Conservation (phyloP, 2,329 filamentous ascomycete species). For the Cladophialophora yegresii region DNA sequence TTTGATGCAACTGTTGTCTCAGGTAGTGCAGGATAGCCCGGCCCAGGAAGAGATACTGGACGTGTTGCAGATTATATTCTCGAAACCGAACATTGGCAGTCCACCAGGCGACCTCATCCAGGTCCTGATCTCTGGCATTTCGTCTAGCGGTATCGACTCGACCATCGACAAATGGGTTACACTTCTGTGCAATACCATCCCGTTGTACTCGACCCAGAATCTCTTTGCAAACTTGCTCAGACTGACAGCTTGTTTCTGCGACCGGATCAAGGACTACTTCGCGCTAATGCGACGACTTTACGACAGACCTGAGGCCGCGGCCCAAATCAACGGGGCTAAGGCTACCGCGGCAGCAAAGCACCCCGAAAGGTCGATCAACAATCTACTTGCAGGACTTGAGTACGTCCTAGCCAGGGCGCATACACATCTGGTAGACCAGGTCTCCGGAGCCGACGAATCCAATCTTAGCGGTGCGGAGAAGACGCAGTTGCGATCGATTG, state of each 20-base stretch:
- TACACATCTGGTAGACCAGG: slow-evolving; percentile 65
- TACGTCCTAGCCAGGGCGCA: slow-evolving; percentile 86
- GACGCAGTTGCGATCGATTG: slow-evolving; percentile 76
- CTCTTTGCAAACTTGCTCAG: slow-evolving; percentile 83
- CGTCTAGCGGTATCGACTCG: slow-evolving; percentile 69
- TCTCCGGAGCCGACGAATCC: slow-evolving; percentile 15
- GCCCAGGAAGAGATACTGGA: slow-evolving; percentile 31
- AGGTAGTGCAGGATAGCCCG: slow-evolving; percentile 15
- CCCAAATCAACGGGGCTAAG: slow-evolving; percentile 15
- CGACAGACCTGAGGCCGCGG: slow-evolving; percentile 40
- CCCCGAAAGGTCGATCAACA: slow-evolving; percentile 59
- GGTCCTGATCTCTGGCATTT: slow-evolving; percentile 79
- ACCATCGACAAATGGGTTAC: slow-evolving; percentile 90
- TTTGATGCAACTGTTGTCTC: slow-evolving; percentile 26
- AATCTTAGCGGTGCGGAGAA: slow-evolving; percentile 58
- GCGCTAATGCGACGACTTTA: slow-evolving; percentile 69
- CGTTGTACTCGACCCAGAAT: slow-evolving; percentile 78
- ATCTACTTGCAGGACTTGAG: slow-evolving; percentile 87
- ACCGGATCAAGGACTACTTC: slow-evolving; percentile 73
- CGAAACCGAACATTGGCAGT: slow-evolving; percentile 20
- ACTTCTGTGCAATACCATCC: slow-evolving; percentile 79
- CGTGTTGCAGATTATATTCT: slow-evolving; percentile 31
- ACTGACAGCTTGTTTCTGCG: slow-evolving; percentile 84
- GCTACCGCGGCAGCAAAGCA: slow-evolving; percentile 33
- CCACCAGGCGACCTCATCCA: slow-evolving; percentile 70